Evolutionary conservation across 306 rosid species (phyloP).

Genomic region (Casuarina cunninghamiana): DNA sequence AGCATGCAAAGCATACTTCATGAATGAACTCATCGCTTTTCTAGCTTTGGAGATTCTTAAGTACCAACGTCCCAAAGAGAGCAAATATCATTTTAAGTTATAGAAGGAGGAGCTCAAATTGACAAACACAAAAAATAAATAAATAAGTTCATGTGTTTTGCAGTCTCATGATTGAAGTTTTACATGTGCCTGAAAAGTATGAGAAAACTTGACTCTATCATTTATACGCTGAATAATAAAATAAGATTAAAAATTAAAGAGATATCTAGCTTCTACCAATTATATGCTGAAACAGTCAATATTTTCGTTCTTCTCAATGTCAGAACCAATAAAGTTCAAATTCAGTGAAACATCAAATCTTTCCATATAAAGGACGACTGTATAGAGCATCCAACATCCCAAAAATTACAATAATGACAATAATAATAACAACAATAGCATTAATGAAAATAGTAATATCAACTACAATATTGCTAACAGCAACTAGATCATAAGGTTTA

Average conservation of each 20-base stretch:
- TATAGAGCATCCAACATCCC: background rate
- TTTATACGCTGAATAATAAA: background rate
- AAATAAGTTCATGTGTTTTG: background rate
- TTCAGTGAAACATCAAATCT: background rate
- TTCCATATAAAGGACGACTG: background rate
- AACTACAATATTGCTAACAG: no score
- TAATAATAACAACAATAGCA: no score
- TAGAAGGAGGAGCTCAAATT: background rate
- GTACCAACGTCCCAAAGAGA: background rate
- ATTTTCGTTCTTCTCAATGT: background rate
- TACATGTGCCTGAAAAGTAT: background rate
- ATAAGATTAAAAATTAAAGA: background rate
- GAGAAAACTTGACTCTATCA: background rate
- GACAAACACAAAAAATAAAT: background rate
- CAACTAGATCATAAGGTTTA: background rate
- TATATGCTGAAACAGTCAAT: background rate
- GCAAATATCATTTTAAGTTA: background rate
- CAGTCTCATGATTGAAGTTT: background rate
- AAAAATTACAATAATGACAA: background rate
- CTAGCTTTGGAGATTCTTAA: background rate
- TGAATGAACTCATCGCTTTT: background rate
- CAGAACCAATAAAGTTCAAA: background rate
- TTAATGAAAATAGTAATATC: no score
- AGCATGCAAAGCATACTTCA: background rate
- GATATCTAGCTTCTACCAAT: background rate